phyloP scores from a whole-genome alignment of 1,284 basidiomycete genomes.

The Cystobasidium pallidum region DNA sequence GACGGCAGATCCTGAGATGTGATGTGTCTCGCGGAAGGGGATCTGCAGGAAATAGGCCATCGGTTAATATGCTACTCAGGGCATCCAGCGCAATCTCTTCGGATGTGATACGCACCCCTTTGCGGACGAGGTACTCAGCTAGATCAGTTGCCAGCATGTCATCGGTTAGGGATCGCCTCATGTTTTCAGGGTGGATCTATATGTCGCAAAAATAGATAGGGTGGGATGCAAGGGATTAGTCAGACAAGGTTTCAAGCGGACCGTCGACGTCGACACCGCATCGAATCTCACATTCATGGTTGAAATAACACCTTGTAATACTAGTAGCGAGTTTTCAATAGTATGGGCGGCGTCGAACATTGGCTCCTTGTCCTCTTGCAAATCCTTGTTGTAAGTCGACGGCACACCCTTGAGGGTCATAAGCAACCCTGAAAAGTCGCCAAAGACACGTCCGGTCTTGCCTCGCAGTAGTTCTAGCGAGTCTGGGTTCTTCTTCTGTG shows the following conservation, averaged over 20 bases:
- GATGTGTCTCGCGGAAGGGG: slow-evolving; percentile 98
- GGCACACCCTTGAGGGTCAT: slow-evolving; percentile 97
- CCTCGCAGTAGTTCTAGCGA: slow-evolving; percentile 92
- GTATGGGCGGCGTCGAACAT: slow-evolving; percentile 93
- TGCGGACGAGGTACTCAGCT: slow-evolving; percentile 96
- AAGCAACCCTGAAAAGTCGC: slow-evolving; percentile 96
- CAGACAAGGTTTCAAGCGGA: neutral
- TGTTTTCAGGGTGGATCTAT: slow-evolving; percentile 84
- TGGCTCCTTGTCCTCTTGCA: slow-evolving; percentile 98
- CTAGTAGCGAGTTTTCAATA: slow-evolving; percentile 83
- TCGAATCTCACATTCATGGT: slow-evolving; percentile 71
- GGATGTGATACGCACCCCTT: slow-evolving; percentile 70
- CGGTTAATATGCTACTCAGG: neutral
- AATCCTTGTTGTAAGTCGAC: slow-evolving; percentile 98
- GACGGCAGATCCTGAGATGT: slow-evolving; percentile 94
- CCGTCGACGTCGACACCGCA: neutral
- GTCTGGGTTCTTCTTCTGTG: slow-evolving; percentile 99
- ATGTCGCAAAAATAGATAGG: neutral
- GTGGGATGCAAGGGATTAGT: neutral
- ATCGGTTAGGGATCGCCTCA: slow-evolving; percentile 87
- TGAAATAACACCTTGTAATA: slow-evolving; percentile 90
- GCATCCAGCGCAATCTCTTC: neutral
- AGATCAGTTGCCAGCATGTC: slow-evolving; percentile 97
- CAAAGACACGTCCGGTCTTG: slow-evolving; percentile 92
- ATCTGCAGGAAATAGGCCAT: slow-evolving; percentile 56